Percentiles rank a stretch among this genome's conserved stretches.
Evolutionary conservation across 805 yeast genomes (phyloP).

Genomic region (Yarrowia hollandica): DNA sequence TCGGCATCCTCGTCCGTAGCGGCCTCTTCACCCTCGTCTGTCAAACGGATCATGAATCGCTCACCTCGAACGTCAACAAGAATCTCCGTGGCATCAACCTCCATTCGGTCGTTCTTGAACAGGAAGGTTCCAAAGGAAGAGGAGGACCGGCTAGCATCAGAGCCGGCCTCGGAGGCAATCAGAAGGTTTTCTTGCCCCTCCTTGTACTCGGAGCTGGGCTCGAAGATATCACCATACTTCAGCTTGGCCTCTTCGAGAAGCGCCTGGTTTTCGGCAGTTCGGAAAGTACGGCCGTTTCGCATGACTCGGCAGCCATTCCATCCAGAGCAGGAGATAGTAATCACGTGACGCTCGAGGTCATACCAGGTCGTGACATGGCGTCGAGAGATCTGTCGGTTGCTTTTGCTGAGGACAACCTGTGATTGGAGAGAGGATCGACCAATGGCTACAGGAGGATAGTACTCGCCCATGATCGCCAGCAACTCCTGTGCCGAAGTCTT

Average conservation of each 20-base stretch:
- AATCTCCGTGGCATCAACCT: conserved; percentile 46
- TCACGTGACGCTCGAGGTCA: conserved; percentile 40
- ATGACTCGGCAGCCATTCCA: conserved; percentile 74
- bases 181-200: conserved; percentile 9
- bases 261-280: conserved; percentile 13
- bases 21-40: conserved; percentile 48
- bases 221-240: conserved; percentile 25
- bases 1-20: conserved; percentile 31
- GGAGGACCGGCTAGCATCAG: not conserved
- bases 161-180: not conserved
- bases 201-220: not conserved
- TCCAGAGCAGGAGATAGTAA: conserved; percentile 71
- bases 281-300: not conserved
- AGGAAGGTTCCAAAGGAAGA: conserved; percentile 11
- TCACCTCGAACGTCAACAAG: conserved; percentile 73
- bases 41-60: conserved; percentile 52
- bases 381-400: conserved; percentile 62
- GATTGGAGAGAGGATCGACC: conserved; percentile 71
- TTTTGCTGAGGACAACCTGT: conserved; percentile 51
- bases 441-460: conserved; percentile 47
- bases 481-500: conserved; percentile 3
- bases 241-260: conserved; percentile 24
- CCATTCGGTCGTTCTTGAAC: conserved; percentile 24
- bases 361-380: conserved; percentile 59
- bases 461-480: conserved; percentile 25